Percentiles rank a stretch among this genome's conserved stretches.
phyloP scores from a whole-genome alignment of 164 flowering plant genomes.

The Stephania cephalantha region DNA sequence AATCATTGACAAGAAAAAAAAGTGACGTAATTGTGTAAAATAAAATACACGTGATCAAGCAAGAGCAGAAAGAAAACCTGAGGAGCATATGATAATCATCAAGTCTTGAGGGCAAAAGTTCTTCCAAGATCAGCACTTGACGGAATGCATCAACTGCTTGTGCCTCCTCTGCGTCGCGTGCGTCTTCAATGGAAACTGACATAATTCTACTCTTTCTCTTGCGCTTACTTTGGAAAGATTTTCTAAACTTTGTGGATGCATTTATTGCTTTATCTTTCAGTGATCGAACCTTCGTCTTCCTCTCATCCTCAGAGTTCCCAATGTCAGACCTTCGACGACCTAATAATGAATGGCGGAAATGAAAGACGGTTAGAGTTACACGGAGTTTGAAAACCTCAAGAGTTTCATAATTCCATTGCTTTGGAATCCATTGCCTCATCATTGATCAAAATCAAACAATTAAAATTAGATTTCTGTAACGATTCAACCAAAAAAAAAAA shows the following conservation, averaged over 20 bases:
- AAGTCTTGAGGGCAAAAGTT: slow-evolving; percentile 69
- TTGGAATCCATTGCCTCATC: background rate
- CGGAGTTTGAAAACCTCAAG: background rate
- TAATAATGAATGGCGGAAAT: slow-evolving; percentile 6
- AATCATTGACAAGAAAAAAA: background rate
- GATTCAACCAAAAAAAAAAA: too few relatives aligned
- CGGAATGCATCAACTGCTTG: slow-evolving; percentile 95
- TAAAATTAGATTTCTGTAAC: too few relatives aligned
- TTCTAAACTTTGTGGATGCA: slow-evolving; percentile 73
- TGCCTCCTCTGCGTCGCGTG: slow-evolving; percentile 73
- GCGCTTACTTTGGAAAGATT: slow-evolving; percentile 60
- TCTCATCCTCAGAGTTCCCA: slow-evolving; percentile 70
- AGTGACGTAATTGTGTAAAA: background rate
- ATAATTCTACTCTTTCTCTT: slow-evolving; percentile 63
- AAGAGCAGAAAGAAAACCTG: slow-evolving; percentile 35
- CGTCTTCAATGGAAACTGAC: slow-evolving; percentile 62
- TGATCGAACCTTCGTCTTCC: slow-evolving; percentile 63
- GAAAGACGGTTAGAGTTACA: background rate
- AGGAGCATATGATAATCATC: slow-evolving; percentile 93
- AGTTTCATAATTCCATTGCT: background rate
- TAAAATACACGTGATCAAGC: slow-evolving; percentile 1
- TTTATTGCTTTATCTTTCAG: slow-evolving; percentile 74
- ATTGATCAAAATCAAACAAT: background rate
- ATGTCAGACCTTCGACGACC: slow-evolving; percentile 42
- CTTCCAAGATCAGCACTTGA: slow-evolving; percentile 82